Percentiles rank a stretch among this genome's conserved stretches.
phyloP scores from a whole-genome alignment of 768 basidiomycete genomes.

The Albatrellus ellisii region DNA sequence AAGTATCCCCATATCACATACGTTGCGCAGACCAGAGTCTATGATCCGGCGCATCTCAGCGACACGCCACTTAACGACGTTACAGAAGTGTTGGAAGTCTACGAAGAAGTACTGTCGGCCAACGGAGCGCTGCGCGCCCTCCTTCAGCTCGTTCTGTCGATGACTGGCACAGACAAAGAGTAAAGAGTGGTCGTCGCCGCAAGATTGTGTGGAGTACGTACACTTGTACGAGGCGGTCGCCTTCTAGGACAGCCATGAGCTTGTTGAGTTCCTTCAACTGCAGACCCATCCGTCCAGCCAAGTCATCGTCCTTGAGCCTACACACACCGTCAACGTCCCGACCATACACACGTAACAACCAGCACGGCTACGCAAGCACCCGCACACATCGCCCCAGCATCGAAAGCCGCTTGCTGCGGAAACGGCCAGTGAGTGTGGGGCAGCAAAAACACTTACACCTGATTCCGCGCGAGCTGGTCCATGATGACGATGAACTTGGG shows the following conservation, averaged over 20 bases:
- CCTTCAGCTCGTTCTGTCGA: slow-evolving; percentile 85
- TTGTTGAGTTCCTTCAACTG: slow-evolving; percentile 87
- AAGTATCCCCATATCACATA: slow-evolving; percentile 29
- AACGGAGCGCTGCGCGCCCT: slow-evolving; percentile 77
- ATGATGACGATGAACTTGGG: slow-evolving; percentile 81
- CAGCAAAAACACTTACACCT: slow-evolving; percentile 68
- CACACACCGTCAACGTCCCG: slow-evolving; percentile 13
- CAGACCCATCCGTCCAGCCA: slow-evolving; percentile 82
- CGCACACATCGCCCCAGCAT: slow-evolving; percentile 4
- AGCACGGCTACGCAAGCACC: slow-evolving; percentile 11
- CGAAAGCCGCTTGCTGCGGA: slow-evolving; percentile 9
- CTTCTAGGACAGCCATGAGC: slow-evolving; percentile 69
- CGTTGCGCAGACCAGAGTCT: slow-evolving; percentile 82
- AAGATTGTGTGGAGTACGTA: slow-evolving; percentile 32
- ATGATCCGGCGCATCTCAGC: slow-evolving; percentile 86
- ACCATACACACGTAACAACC: slow-evolving; percentile 14
- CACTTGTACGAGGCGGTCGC: slow-evolving; percentile 71
- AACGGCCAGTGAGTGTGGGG: slow-evolving; percentile 11
- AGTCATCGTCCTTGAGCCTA: slow-evolving; percentile 88
- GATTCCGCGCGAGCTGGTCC: slow-evolving; percentile 86
- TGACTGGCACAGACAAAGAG: slow-evolving; percentile 33
- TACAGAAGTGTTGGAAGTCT: slow-evolving; percentile 89
- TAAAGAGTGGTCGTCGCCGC: neutral
- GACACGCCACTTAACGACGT: slow-evolving; percentile 96
- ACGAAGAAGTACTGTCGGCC: slow-evolving; percentile 94